Percentiles rank a stretch among this genome's conserved stretches.
phyloP scores from a whole-genome alignment of 345 rosid species.

The Citrus unshiu region DNA sequence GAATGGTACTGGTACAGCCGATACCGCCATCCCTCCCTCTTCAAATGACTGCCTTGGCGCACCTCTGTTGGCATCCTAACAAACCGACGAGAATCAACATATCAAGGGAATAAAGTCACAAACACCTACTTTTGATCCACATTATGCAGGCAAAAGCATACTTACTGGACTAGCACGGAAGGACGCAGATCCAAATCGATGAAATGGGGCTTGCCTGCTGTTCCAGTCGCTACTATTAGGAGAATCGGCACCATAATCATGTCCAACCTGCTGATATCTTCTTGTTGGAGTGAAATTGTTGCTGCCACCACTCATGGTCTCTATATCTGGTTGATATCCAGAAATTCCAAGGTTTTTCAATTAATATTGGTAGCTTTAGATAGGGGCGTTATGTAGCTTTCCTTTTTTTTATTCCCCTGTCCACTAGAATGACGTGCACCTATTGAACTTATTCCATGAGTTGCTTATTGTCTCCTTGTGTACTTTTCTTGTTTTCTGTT shows the following conservation, averaged over 20 bases:
- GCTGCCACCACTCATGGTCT: slow-evolving; percentile 17
- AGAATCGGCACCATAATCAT: neutral
- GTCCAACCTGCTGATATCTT: neutral
- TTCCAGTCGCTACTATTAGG: neutral
- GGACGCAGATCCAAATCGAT: slow-evolving; percentile 6
- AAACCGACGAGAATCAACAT: neutral
- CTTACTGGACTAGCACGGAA: slow-evolving; percentile 11
- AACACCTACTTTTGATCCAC: neutral
- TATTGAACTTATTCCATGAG: neutral
- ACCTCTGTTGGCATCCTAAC: slow-evolving; percentile 11
- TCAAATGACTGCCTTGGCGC: slow-evolving; percentile 5
- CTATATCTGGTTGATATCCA: neutral
- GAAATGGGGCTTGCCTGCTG: neutral
- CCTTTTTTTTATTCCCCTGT: neutral
- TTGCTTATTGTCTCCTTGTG: neutral
- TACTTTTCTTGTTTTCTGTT: neutral
- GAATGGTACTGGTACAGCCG: neutral
- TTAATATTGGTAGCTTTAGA: neutral
- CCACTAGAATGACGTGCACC: neutral
- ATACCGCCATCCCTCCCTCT: neutral
- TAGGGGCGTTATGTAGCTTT: neutral
- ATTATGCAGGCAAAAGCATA: neutral
- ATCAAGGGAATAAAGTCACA: too few relatives aligned
- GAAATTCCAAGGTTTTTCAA: neutral
- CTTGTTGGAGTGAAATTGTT: slow-evolving; percentile 1